phyloP scores from a whole-genome alignment of 257 asterid genomes.

The Petrea volubilis region DNA sequence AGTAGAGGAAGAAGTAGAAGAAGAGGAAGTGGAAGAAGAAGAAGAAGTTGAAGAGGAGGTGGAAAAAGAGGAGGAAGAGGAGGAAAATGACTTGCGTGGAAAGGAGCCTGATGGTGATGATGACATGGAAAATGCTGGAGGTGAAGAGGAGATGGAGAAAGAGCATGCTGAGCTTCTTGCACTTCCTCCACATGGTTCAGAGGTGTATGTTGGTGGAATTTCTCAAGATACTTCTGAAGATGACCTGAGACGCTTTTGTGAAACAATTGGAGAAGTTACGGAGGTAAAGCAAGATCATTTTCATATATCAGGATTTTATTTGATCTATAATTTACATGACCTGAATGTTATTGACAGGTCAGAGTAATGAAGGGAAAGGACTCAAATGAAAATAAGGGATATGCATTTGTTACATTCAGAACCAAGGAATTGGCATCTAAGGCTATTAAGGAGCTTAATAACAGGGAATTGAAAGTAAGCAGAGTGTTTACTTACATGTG shows the following conservation, averaged over 20 bases:
- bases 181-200: constrained; percentile 78
- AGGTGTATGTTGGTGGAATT: constrained; percentile 67
- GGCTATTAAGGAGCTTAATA: constrained; percentile 69
- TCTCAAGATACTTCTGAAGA: constrained; percentile 55
- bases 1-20: constrained; percentile 66
- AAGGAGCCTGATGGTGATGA: constrained; percentile 36
- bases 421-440: constrained; percentile 71
- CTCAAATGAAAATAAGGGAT: constrained; percentile 71
- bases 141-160: constrained; percentile 38
- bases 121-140: constrained; percentile 40
- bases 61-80: constrained; percentile 49
- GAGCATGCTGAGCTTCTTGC: constrained; percentile 71
- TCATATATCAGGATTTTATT: not conserved
- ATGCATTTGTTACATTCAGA: constrained; percentile 77
- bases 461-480: constrained; percentile 56
- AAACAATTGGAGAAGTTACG: constrained; percentile 60
- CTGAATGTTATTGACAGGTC: constrained; percentile 45
- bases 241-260: constrained; percentile 56
- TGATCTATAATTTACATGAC: not conserved
- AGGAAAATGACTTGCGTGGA: constrained; percentile 30
- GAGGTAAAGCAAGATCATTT: constrained; percentile 42
- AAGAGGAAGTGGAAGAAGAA: constrained; percentile 44
- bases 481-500: not conserved
- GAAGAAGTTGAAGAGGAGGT: constrained; percentile 50
- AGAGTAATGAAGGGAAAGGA: constrained; percentile 81